phyloP scores from a whole-genome alignment of 179 eudicot genomes.

The Heliamphora pulchella region DNA sequence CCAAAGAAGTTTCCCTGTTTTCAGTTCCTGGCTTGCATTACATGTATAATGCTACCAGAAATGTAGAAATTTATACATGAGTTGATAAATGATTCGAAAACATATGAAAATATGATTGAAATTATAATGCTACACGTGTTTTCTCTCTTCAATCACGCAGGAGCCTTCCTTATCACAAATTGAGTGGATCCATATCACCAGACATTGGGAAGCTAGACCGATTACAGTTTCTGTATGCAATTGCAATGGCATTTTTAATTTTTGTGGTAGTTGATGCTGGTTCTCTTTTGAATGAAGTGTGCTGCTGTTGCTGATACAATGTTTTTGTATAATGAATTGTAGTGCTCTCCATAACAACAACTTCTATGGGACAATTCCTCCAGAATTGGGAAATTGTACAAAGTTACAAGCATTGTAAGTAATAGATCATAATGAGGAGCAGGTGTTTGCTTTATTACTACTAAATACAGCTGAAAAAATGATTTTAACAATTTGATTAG shows the following conservation, averaged over 20 bases:
- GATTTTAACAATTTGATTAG: background rate
- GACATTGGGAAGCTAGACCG: slow-evolving; percentile 85
- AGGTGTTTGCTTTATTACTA: background rate
- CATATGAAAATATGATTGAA: background rate
- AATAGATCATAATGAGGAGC: background rate
- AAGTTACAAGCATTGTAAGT: slow-evolving; percentile 79
- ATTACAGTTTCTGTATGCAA: slow-evolving; percentile 72
- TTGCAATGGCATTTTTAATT: slow-evolving; percentile 11
- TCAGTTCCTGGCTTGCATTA: background rate
- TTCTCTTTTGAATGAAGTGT: slow-evolving; percentile 1
- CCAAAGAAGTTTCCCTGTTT: background rate
- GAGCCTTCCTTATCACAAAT: slow-evolving; percentile 81
- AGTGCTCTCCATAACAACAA: slow-evolving; percentile 86
- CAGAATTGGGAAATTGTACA: slow-evolving; percentile 87
- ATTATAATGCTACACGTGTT: slow-evolving; percentile 8
- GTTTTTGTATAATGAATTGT: slow-evolving; percentile 20
- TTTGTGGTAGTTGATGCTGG: slow-evolving; percentile 8
- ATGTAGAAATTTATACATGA: background rate
- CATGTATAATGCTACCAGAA: background rate
- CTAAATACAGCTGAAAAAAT: background rate
- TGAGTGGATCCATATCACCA: slow-evolving; percentile 83
- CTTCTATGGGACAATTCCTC: slow-evolving; percentile 83
- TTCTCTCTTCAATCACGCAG: slow-evolving; percentile 29
- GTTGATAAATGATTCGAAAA: background rate
- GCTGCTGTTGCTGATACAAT: slow-evolving; percentile 10